Evolutionary conservation across 164 flowering plant genomes (phyloP).

Genomic region (Pachysandra terminalis): DNA sequence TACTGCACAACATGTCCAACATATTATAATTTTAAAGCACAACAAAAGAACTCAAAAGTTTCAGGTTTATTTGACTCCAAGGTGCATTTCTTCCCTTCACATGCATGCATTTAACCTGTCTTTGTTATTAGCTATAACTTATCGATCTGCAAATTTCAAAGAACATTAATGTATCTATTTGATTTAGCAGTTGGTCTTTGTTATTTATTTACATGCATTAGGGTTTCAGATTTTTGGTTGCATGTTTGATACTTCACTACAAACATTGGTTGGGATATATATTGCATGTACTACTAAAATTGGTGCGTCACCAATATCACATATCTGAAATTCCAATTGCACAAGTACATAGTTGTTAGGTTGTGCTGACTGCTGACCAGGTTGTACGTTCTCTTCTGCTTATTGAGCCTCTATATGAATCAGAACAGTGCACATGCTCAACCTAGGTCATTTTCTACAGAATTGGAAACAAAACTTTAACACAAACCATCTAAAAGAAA

Average conservation of each 20-base stretch:
- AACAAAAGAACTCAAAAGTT: slow-evolving; percentile 27
- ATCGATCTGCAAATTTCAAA: background rate
- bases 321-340: too few species aligned
- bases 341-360: too few species aligned
- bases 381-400: too few species aligned
- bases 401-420: too few species aligned
- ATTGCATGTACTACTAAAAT: background rate
- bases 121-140: background rate
- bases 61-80: slow-evolving; percentile 44
- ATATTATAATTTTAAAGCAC: slow-evolving; percentile 31
- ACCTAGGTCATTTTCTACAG: too few species aligned
- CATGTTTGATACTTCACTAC: background rate
- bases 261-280: background rate
- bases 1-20: slow-evolving; percentile 89
- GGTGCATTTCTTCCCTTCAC: slow-evolving; percentile 31
- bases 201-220: background rate
- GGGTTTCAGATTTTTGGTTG: background rate
- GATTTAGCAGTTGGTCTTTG: background rate
- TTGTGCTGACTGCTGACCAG: too few species aligned
- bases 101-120: background rate
- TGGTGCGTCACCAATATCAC: too few species aligned
- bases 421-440: too few species aligned
- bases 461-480: too few species aligned
- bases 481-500: too few species aligned
- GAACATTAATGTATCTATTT: background rate